A percentile compares a stretch with the other conserved stretches of the same genome.
phyloP scores from a whole-genome alignment of 441 rosid genomes.

The Brassica hybrid region DNA sequence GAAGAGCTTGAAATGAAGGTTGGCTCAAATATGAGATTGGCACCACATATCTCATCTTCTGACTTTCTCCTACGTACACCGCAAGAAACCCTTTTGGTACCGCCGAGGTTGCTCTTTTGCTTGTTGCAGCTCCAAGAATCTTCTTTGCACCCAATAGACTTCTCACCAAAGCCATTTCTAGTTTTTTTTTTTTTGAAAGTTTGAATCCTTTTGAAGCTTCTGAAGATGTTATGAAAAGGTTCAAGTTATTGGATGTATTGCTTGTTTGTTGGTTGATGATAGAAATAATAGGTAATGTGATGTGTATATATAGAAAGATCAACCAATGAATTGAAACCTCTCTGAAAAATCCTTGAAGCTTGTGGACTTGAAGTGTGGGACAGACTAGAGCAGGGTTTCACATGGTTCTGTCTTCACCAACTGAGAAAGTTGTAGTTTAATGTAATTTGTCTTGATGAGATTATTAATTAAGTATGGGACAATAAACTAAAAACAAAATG shows the following conservation, averaged over 20 bases:
- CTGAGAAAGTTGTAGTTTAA: not conserved
- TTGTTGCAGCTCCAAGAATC: not conserved
- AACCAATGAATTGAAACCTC: not conserved
- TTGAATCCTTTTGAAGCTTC: not conserved
- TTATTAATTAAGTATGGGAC: constrained; percentile 16
- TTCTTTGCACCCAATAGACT: constrained; percentile 1
- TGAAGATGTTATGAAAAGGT: constrained; percentile 13
- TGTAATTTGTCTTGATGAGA: not conserved
- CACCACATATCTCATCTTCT: constrained; percentile 43
- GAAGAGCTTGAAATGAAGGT: constrained; percentile 36
- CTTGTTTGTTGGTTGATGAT: constrained; percentile 21
- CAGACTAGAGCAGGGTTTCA: constrained; percentile 23
- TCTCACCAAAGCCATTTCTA: constrained; percentile 2
- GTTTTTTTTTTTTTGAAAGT: not conserved
- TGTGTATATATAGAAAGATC: constrained; percentile 8
- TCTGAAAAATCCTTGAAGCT: not conserved
- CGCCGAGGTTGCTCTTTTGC: not conserved
- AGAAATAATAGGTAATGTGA: not conserved
- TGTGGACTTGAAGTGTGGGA: constrained; percentile 34
- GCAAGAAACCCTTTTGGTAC: constrained; percentile 51
- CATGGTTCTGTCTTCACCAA: constrained; percentile 27
- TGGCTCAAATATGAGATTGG: constrained; percentile 36
- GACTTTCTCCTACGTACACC: constrained; percentile 49
- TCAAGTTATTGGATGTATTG: constrained; percentile 8
- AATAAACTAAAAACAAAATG: constrained; percentile 1